Conservation (phyloP, 257 asterid genomes). For the Solanum bukasovii region DNA sequence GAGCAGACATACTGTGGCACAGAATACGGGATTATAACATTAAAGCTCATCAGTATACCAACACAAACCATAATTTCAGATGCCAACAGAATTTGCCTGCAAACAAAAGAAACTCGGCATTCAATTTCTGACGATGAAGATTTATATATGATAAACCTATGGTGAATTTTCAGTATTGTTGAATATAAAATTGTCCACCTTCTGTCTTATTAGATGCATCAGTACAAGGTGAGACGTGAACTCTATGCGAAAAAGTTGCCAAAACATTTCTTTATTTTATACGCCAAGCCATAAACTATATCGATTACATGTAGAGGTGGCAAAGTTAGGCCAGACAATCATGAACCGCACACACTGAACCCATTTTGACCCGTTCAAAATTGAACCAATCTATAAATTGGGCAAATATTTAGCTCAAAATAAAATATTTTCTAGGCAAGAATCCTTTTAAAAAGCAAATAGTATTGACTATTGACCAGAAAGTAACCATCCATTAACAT, state of each 20-base stretch:
- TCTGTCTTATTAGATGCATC: neutral
- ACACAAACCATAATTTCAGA: slow-evolving; percentile 57
- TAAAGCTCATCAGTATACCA: slow-evolving; percentile 57
- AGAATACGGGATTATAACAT: slow-evolving; percentile 41
- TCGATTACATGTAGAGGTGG: neutral
- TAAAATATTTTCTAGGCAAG: neutral
- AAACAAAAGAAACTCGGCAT: neutral
- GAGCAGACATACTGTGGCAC: slow-evolving; percentile 62
- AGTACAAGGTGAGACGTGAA: neutral
- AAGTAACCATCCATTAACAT: neutral
- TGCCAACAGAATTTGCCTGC: slow-evolving; percentile 73
- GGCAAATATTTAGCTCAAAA: neutral
- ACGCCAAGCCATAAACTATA: neutral
- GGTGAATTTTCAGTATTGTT: neutral
- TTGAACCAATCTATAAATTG: neutral
- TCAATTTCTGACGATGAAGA: neutral
- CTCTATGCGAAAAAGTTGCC: neutral
- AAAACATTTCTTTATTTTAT: neutral
- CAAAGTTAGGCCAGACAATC: neutral
- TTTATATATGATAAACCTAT: neutral
- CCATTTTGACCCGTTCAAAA: neutral
- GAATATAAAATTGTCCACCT: neutral
- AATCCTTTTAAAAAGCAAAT: neutral
- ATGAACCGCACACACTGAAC: neutral
- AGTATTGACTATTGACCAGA: neutral